These are phyloP conservation scores for Starmera quercuum DNA, from an alignment of 805 yeast genomes.

Conservation along the genomic window DNA sequence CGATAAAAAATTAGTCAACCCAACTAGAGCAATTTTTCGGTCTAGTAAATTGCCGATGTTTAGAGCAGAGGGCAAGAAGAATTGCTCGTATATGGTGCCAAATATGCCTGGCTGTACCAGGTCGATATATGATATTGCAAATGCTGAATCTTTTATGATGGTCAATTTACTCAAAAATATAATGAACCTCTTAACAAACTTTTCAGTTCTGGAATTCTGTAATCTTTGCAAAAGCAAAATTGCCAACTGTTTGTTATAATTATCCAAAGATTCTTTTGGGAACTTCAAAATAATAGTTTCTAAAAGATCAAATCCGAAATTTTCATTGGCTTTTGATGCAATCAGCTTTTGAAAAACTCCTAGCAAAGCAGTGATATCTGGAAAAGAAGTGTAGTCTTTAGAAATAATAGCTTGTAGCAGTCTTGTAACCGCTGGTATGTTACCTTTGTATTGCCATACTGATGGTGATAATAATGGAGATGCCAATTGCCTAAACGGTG, in stretches of 20 bases:
- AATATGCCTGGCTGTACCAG: constrained; percentile 58
- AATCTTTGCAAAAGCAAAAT: constrained; percentile 71
- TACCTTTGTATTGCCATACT: constrained; percentile 91
- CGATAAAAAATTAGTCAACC: constrained; percentile 37
- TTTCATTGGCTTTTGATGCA: constrained; percentile 76
- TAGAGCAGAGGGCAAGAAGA: constrained; percentile 32
- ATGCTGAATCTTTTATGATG: constrained; percentile 37
- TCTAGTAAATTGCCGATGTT: constrained; percentile 44
- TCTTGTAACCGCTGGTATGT: constrained; percentile 87
- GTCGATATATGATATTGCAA: constrained; percentile 59
- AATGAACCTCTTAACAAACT: constrained; percentile 64
- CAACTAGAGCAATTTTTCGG: constrained; percentile 45
- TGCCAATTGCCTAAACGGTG: constrained; percentile 53
- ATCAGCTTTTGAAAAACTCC: constrained; percentile 96
- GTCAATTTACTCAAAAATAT: constrained; percentile 52
- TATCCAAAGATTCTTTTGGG: constrained; percentile 40
- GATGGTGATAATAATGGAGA: constrained; percentile 84
- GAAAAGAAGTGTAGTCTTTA: constrained; percentile 25
- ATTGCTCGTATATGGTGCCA: constrained; percentile 38
- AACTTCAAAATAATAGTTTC: constrained; percentile 58
- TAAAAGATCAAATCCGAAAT: constrained; percentile 76
- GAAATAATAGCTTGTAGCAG: constrained; percentile 60
- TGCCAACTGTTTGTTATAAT: constrained; percentile 64
- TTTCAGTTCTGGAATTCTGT: constrained; percentile 75
- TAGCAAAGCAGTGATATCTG: constrained; percentile 65